Percentiles rank a stretch among this genome's conserved stretches.
These are phyloP conservation scores for Avena sativa DNA, from an alignment of 176 grass and related monocot species.

Conservation along the genomic window DNA sequence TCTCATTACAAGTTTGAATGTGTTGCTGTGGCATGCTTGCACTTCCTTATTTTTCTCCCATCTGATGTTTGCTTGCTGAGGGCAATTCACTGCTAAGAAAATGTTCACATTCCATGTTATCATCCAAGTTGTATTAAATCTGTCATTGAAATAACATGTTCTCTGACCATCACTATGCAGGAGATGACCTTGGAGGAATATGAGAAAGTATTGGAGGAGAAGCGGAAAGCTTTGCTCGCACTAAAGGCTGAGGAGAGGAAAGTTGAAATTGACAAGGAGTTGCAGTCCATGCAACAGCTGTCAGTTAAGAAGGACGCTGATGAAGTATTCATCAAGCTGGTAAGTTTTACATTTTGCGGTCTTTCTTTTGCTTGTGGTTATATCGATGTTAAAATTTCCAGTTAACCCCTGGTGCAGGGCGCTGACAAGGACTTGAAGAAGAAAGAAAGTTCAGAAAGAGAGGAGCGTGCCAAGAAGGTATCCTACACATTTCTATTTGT, in stretches of 20 bases:
- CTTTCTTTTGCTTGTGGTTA: neutral
- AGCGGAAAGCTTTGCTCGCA: slow-evolving; percentile 62
- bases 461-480: slow-evolving; percentile 75
- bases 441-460: slow-evolving; percentile 75
- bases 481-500: neutral
- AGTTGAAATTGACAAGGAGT: slow-evolving; percentile 80
- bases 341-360: neutral
- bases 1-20: neutral
- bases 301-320: slow-evolving; percentile 64
- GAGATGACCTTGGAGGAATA: slow-evolving; percentile 96
- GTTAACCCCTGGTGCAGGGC: slow-evolving; percentile 35
- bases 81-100: neutral
- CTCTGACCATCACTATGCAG: slow-evolving; percentile 26
- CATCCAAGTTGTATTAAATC: neutral
- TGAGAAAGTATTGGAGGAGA: slow-evolving; percentile 81
- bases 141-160: neutral
- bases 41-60: neutral
- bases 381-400: neutral
- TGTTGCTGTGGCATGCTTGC: neutral
- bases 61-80: neutral
- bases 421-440: slow-evolving; percentile 71
- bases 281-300: slow-evolving; percentile 71
- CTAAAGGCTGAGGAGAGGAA: slow-evolving; percentile 76
- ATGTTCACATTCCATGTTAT: neutral
- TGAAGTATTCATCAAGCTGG: slow-evolving; percentile 81